Percentiles rank a stretch among this genome's conserved stretches.
Evolutionary conservation across 345 rosid genomes (phyloP).

Genomic region (Melastoma malabathricum): DNA sequence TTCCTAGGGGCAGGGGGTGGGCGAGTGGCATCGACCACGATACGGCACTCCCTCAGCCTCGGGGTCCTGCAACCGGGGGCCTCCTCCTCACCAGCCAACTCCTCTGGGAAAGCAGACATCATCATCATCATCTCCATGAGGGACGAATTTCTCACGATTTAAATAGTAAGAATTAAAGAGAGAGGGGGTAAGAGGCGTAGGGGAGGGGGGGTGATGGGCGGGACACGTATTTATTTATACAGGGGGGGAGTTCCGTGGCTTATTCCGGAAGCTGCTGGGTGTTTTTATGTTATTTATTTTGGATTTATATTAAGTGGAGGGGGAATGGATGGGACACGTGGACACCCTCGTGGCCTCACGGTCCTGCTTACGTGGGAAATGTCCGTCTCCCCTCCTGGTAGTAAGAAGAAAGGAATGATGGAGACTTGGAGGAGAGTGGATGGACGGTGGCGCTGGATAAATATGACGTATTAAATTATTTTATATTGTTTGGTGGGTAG

Average conservation of each 20-base stretch:
- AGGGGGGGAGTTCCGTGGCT: constrained; percentile 8
- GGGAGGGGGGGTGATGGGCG: too few relatives aligned
- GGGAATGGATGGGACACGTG: constrained; percentile 4
- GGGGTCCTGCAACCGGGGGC: constrained; percentile 39
- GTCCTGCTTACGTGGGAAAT: background rate
- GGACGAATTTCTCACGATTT: background rate
- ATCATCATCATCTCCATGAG: constrained; percentile 9
- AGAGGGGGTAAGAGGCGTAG: background rate
- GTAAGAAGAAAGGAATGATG: too few relatives aligned
- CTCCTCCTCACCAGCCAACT: constrained; percentile 6
- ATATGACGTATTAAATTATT: too few relatives aligned
- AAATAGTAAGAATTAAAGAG: background rate
- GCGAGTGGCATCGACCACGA: constrained; percentile 22
- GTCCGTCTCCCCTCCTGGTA: background rate
- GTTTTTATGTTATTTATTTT: constrained; percentile 1
- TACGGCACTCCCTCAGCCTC: constrained; percentile 22
- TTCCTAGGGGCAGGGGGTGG: constrained; percentile 52
- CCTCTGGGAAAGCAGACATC: background rate
- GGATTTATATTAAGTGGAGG: too few relatives aligned
- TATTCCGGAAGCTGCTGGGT: constrained; percentile 17
- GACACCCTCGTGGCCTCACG: background rate
- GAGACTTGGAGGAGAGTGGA: too few relatives aligned
- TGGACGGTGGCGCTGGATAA: too few relatives aligned
- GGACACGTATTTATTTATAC: background rate
- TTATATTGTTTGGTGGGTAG: too few relatives aligned